These are phyloP conservation scores for Neurospora hispaniola DNA, from an alignment of 495 filamentous ascomycete species.

Conservation along the genomic window DNA sequence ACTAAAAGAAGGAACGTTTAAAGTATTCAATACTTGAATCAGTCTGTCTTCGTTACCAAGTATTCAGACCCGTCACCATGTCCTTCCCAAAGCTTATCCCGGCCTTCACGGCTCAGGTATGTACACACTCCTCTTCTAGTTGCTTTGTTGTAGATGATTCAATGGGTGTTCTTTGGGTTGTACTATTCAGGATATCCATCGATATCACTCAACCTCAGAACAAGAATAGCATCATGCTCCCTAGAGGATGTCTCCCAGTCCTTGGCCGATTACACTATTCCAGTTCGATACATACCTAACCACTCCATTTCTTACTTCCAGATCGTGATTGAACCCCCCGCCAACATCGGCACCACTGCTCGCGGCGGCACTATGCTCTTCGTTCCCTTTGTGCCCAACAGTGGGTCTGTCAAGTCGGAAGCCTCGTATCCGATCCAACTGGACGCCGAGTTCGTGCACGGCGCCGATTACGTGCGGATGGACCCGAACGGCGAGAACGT, in stretches of 20 bases:
- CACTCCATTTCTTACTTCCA: constrained; percentile 2
- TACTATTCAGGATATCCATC: background rate
- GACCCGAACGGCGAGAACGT: constrained; percentile 37
- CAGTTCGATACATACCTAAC: background rate
- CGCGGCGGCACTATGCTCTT: constrained; percentile 18
- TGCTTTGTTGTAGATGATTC: background rate
- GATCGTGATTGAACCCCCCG: constrained; percentile 23
- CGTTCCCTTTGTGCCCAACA: constrained; percentile 19
- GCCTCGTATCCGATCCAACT: constrained; percentile 26
- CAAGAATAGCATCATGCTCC: background rate
- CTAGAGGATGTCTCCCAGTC: background rate
- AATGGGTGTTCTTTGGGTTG: background rate
- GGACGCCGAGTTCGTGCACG: constrained; percentile 40
- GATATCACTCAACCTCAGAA: background rate
- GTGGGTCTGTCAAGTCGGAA: constrained; percentile 21
- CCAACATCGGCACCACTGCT: constrained; percentile 16
- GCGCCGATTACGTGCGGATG: constrained; percentile 42
- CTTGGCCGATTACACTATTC: background rate
- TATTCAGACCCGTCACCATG: background rate
- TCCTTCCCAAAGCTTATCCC: constrained; percentile 35
- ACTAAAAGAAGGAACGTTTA: background rate
- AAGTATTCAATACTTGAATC: too few relatives aligned
- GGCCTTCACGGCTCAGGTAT: constrained; percentile 31
- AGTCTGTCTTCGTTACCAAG: background rate
- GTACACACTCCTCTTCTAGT: constrained; percentile 1